Evolutionary conservation across 371 early-diverging fungal species (phyloP), one percentile per base, ranked within the genome.

Genomic region (Mortierella sp.): DNA sequence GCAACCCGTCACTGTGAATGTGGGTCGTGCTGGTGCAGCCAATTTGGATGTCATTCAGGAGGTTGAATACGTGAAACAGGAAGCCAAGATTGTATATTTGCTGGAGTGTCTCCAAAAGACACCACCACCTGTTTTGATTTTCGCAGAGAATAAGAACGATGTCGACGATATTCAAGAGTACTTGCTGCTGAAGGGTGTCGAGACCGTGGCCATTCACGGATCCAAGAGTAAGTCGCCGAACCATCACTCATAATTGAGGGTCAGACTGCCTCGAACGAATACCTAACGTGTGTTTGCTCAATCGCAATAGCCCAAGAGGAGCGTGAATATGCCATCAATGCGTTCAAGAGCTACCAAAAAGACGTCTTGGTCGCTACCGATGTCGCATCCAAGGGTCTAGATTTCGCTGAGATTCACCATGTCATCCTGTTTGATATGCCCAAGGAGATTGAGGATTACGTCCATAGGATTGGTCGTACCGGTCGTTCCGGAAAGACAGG

Each of bases 81-180:
- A 96, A 63, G 92, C 93, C 34, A 95, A 98, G 62, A 91, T 98
- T 67, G 93, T 94, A 4, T 93, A 95, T 69, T 80, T 99, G 63
- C 85, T 94, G 34, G 96, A 97, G 70, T 94, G 94, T 72, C 78
- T 97, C 69, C 95, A 95, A 81, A 97, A 93, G 85, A 96, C 97
- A 5, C 90, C 96, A 39, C 97, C 98, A 15, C 98, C 97, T 7
- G 97, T 97, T 0, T 84, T 99, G 51, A 91, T 99, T 23, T 99
- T 99, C 85, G 97, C 98, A 28, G 99, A 99, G 78, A 99, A 95
- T 83, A 99, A 99, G 76, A 93, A 95, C 79, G 99, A 97, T 71
- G 99, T 99, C n/a, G 99, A 99, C 70, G 97, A 97, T 75, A 94
- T 99, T 28, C 96, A 96, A 61, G 96, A 98, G 78, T 95, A 95